These are phyloP conservation scores for Penicillium italicum DNA, from an alignment of 2,329 filamentous ascomycete genomes.

Conservation along the genomic window DNA sequence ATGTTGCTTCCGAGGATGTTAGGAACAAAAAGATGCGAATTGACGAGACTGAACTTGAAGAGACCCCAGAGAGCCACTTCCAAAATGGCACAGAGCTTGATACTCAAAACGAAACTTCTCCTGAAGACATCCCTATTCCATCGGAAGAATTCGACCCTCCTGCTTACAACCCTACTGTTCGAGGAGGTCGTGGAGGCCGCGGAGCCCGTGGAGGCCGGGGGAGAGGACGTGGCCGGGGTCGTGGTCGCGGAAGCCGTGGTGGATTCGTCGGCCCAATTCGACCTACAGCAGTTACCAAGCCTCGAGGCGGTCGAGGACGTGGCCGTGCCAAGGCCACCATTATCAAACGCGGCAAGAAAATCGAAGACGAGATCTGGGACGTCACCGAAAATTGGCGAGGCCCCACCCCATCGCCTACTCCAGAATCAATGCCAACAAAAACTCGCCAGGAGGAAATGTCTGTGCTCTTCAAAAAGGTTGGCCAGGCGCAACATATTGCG, in stretches of 20 bases:
- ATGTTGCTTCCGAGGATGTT: slow-evolving; percentile 13
- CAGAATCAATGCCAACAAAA: slow-evolving; percentile 38
- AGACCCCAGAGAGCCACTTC: slow-evolving; percentile 19
- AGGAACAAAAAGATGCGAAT: slow-evolving; percentile 31
- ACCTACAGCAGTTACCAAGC: slow-evolving; percentile 13
- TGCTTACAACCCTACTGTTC: background rate
- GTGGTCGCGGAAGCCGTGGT: slow-evolving; percentile 36
- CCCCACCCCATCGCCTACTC: slow-evolving; percentile 36
- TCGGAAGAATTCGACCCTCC: slow-evolving; percentile 3
- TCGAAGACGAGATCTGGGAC: slow-evolving; percentile 28
- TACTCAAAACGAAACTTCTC: slow-evolving; percentile 20
- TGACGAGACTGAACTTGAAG: slow-evolving; percentile 28
- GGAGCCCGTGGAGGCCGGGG: slow-evolving; percentile 24
- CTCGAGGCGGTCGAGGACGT: slow-evolving; percentile 30
- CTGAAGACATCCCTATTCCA: slow-evolving; percentile 7
- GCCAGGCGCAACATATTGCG: slow-evolving; percentile 40
- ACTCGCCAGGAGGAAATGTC: slow-evolving; percentile 44
- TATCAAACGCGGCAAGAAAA: slow-evolving; percentile 21
- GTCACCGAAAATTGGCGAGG: slow-evolving; percentile 29
- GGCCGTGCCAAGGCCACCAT: slow-evolving; percentile 21
- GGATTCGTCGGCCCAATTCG: slow-evolving; percentile 22
- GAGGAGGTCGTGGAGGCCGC: slow-evolving; percentile 17
- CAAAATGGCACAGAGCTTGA: slow-evolving; percentile 23
- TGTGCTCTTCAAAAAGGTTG: slow-evolving; percentile 41
- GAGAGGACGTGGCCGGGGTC: slow-evolving; percentile 32